Base-by-base conservation (phyloP, 2,329 filamentous ascomycete species). In the Xylaria hypoxylon region DNA sequence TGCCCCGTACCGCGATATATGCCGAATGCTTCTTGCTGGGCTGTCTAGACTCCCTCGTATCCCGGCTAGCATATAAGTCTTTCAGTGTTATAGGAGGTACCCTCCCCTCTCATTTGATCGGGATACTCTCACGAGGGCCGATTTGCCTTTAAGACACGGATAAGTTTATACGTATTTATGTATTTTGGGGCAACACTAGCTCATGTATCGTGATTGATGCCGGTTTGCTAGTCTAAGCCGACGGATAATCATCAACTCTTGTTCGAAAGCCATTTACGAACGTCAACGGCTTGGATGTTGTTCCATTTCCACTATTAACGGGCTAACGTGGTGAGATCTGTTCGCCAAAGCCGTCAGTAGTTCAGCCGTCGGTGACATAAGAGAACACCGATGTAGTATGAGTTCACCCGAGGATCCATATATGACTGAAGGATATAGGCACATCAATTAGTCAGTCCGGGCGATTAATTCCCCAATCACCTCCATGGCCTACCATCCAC, bases 381-480 rank as follows among this genome's bases (percentile, higher is more conserved):
- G 10, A 13, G 38, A 47, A 13, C 19, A 19, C 22, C 17, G 26
- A 47, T 50, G 59, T 6, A 38, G 17, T 24, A 60, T 64, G 31
- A 64, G 10, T 64, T 42, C 35, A 40, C 31, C 62, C 62, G 62
- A 64, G n/a, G 17, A 47, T 11, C 35, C 17, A 53, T 4, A 15
- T 3, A 19, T 22, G 17, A 38, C 28, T 24, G 24, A 35, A 38
- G n/a, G 19, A 31, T 24, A 44, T 33, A 31, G 10, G 7, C 10
- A 11, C 15, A 28, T 42, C 2, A 51, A 64, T 64, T 59, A 59
- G 38, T 59, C 40, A 59, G 55, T 26, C 42, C 50, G 62, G 57
- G 50, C 38, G 19, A 64, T 65, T 44, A 28, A 56, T 65, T 45
- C 57, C 44, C 57, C 56, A 65, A 55, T 22, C 4, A 10, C 24